phyloP scores from a whole-genome alignment of 2,329 filamentous ascomycete species.

The Teratosphaeria destructans region DNA sequence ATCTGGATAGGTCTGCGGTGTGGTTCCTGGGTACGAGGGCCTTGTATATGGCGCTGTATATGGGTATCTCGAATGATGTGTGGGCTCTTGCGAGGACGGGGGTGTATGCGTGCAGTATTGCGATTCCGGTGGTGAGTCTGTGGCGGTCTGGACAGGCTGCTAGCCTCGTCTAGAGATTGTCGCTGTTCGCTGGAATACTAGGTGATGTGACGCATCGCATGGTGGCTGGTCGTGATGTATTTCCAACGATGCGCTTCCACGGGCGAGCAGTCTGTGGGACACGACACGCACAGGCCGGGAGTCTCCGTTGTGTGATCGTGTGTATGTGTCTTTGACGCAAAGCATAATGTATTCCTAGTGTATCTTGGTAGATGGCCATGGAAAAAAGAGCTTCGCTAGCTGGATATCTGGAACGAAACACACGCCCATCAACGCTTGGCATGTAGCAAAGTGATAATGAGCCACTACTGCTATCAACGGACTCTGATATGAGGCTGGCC shows the following conservation, averaged over 20 bases:
- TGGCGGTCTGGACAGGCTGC: constrained; percentile 12
- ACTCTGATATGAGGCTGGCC: not conserved
- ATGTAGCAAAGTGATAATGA: not conserved
- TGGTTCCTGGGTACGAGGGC: constrained; percentile 13
- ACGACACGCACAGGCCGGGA: no score
- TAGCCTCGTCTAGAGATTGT: not conserved
- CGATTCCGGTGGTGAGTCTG: constrained; percentile 14
- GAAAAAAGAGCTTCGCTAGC: not conserved
- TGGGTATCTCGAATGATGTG: constrained; percentile 12
- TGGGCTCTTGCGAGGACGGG: constrained; percentile 14
- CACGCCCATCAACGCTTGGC: not conserved
- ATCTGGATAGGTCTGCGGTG: constrained; percentile 12
- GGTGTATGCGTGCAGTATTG: constrained; percentile 17
- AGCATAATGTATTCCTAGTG: no score
- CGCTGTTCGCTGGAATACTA: no score
- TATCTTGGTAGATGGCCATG: no score
- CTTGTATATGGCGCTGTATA: constrained; percentile 15
- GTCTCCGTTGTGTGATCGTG: no score
- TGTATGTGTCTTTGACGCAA: no score
- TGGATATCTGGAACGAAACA: not conserved
- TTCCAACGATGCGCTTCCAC: no score
- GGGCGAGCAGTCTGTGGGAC: no score
- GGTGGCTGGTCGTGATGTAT: no score
- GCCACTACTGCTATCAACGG: not conserved
- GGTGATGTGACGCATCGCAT: no score